Conservation (phyloP, 257 asterid genomes). For the Ocimum tenuiflorum region DNA sequence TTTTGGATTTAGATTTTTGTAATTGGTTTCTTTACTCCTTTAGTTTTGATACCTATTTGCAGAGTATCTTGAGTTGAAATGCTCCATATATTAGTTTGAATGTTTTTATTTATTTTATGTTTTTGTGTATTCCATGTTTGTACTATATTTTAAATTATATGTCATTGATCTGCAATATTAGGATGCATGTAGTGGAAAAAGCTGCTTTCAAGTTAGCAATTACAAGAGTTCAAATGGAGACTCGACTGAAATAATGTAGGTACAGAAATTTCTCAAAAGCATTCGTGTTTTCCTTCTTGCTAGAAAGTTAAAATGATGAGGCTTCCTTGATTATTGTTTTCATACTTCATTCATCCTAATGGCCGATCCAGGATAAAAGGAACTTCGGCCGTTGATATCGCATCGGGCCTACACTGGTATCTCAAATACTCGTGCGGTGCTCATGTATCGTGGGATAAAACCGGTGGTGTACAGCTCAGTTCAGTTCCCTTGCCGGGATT, state of each 20-base stretch:
- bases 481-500: conserved; percentile 79
- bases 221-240: conserved; percentile 41
- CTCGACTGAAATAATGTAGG: conserved; percentile 80
- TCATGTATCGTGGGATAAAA: conserved; percentile 95
- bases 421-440: conserved; percentile 85
- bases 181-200: conserved; percentile 69
- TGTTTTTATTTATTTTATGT: not conserved
- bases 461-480: conserved; percentile 81
- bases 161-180: conserved; percentile 24
- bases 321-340: conserved; percentile 4
- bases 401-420: conserved; percentile 95
- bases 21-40: not conserved
- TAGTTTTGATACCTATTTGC: not conserved
- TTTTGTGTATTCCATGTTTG: not conserved
- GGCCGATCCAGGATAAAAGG: conserved; percentile 63
- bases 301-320: conserved; percentile 1
- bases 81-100: not conserved
- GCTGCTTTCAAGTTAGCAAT: conserved; percentile 77
- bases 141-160: not conserved
- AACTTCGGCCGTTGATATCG: conserved; percentile 74
- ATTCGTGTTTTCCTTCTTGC: not conserved
- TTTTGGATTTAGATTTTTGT: not conserved
- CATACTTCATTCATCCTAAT: not conserved
- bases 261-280: conserved; percentile 11
- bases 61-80: not conserved